A percentile compares a stretch with the other conserved stretches of the same genome.
These are phyloP conservation scores for Punica granatum DNA, from an alignment of 345 rosid genomes.

Conservation along the genomic window DNA sequence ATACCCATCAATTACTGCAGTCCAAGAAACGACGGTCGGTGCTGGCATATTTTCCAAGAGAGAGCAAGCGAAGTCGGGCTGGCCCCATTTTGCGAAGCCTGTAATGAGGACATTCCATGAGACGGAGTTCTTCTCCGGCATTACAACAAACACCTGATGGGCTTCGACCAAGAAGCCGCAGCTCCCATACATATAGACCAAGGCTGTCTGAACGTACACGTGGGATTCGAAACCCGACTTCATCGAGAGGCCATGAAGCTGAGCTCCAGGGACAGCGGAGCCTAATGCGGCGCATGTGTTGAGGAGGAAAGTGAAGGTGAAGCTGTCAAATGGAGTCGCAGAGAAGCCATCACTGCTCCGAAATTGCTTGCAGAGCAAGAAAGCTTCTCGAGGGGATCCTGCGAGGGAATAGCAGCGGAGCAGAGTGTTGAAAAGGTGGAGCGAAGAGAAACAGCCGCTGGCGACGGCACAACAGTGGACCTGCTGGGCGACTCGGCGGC, in stretches of 20 bases:
- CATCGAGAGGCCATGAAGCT: conserved; percentile 46
- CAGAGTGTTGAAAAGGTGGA: conserved; percentile 40
- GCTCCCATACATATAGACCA: conserved; percentile 37
- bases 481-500: conserved; percentile 27
- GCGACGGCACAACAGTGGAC: conserved; percentile 37
- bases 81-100: conserved; percentile 53
- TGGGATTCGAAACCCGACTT: conserved; percentile 56
- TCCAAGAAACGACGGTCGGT: conserved; percentile 71
- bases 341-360: conserved; percentile 13
- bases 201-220: conserved; percentile 64
- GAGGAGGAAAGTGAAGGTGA: conserved; percentile 49
- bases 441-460: conserved; percentile 24
- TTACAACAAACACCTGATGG: conserved; percentile 50
- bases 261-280: conserved; percentile 31
- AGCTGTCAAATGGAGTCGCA: conserved; percentile 46
- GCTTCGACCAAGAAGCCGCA: conserved; percentile 26
- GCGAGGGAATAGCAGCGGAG: conserved; percentile 47
- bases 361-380: conserved; percentile 21
- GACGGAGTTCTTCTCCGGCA: conserved; percentile 52
- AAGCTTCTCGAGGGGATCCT: conserved; percentile 29
- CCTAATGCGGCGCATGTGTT: conserved; percentile 30
- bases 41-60: conserved; percentile 59
- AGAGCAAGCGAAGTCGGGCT: conserved; percentile 44
- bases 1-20: conserved; percentile 72
- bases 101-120: conserved; percentile 83